Evolutionary conservation across 139 green algal species (phyloP).

Genomic region (Volvox africanus): DNA sequence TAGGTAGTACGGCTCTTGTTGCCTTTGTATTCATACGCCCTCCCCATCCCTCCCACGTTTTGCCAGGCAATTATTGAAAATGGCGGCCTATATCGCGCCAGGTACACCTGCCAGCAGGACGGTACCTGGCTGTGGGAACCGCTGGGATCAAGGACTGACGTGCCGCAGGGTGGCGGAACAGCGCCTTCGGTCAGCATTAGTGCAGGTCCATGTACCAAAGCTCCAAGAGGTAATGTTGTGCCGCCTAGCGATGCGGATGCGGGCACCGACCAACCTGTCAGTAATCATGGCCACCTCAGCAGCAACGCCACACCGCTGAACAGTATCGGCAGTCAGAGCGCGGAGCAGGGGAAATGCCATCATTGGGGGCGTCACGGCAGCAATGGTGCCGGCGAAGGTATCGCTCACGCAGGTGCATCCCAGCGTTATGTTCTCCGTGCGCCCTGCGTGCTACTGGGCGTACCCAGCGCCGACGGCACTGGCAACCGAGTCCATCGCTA

Average conservation of each 20-base stretch:
- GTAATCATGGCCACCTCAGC: not conserved
- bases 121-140: not conserved
- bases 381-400: not conserved
- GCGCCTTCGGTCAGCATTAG: too few species aligned
- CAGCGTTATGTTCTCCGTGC: not conserved
- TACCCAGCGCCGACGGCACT: not conserved
- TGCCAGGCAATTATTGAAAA: not conserved
- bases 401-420: too few species aligned
- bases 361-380: not conserved
- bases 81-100: not conserved
- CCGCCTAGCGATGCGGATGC: not conserved
- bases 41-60: not conserved
- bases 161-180: too few species aligned
- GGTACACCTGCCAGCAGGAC: not conserved
- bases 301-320: not conserved
- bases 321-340: not conserved
- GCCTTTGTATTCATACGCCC: too few species aligned
- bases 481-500: not conserved
- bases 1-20: too few species aligned
- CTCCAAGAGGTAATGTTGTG: too few species aligned
- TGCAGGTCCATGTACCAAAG: too few species aligned
- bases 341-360: not conserved
- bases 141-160: not conserved
- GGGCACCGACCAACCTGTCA: not conserved
- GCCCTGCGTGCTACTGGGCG: not conserved